A percentile compares a stretch with the other conserved stretches of the same genome.
phyloP scores from a whole-genome alignment of 257 asterid species.

The Gardenia jasminoides region DNA sequence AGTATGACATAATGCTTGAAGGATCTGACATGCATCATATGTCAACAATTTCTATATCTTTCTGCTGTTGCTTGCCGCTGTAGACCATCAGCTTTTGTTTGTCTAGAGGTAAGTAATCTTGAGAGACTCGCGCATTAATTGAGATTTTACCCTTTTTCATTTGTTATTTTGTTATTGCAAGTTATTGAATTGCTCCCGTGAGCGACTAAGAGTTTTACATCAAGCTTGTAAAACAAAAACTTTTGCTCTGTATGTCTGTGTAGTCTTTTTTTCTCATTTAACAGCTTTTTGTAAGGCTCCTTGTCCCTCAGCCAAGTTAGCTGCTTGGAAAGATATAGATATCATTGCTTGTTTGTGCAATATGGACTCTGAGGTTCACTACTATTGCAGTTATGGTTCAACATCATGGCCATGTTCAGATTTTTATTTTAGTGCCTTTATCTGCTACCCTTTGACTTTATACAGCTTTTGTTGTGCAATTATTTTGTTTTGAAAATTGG shows the following conservation, averaged over 20 bases:
- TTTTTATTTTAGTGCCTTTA: not conserved
- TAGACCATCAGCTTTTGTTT: conserved; percentile 77
- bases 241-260: not conserved
- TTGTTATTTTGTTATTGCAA: not conserved
- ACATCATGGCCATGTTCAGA: not conserved
- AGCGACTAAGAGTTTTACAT: not conserved
- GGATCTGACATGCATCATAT: conserved; percentile 88
- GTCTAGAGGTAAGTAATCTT: conserved; percentile 73
- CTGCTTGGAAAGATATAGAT: not conserved
- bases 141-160: not conserved
- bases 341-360: not conserved
- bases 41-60: conserved; percentile 81
- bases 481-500: conserved; percentile 7
- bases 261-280: not conserved
- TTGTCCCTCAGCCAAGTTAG: not conserved
- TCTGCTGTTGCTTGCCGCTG: conserved; percentile 89
- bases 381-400: not conserved
- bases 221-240: not conserved
- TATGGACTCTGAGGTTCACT: not conserved
- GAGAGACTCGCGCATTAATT: not conserved
- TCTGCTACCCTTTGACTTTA: not conserved
- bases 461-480: not conserved
- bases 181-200: not conserved
- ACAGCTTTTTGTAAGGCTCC: not conserved
- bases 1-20: conserved; percentile 34